Percentiles rank a stretch among this genome's conserved stretches.
Evolutionary conservation across 1,284 basidiomycete genomes (phyloP).

Genomic region (Leccinum subrobustum): DNA sequence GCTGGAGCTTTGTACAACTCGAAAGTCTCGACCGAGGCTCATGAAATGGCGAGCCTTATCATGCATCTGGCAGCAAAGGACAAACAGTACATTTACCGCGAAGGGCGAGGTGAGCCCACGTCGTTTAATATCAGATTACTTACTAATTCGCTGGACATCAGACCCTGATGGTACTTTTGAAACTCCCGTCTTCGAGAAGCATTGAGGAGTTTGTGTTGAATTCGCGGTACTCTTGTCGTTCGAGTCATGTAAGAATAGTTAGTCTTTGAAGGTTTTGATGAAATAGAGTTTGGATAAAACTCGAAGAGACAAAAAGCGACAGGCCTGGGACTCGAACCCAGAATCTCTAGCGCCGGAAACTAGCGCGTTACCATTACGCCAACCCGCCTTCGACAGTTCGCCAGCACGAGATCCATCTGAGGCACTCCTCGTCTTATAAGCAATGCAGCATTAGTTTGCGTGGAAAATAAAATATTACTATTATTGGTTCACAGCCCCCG

Average conservation of each 20-base stretch:
- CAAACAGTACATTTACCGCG: conserved; percentile 50
- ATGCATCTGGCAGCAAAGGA: conserved; percentile 57
- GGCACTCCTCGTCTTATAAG: no score
- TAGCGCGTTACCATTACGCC: conserved; percentile 43
- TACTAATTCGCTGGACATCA: conserved; percentile 12
- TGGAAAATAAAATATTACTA: no score
- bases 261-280: no score
- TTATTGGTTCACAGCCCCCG: no score
- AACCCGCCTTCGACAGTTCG: conserved; percentile 30
- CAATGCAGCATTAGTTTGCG: neutral
- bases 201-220: neutral
- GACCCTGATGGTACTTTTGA: conserved; percentile 51
- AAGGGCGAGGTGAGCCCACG: conserved; percentile 51
- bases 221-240: neutral
- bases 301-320: conserved; percentile 37
- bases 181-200: conserved; percentile 38
- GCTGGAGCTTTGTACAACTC: conserved; percentile 51
- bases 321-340: conserved; percentile 54
- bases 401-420: neutral
- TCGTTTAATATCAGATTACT: neutral
- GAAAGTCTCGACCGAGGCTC: conserved; percentile 51
- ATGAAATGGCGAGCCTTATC: conserved; percentile 50
- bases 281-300: neutral
- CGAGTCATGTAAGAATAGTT: neutral
- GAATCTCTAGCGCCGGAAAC: conserved; percentile 56